Evolutionary conservation across 306 rosid species (phyloP).

Genomic region (Castanopsis chinensis): DNA sequence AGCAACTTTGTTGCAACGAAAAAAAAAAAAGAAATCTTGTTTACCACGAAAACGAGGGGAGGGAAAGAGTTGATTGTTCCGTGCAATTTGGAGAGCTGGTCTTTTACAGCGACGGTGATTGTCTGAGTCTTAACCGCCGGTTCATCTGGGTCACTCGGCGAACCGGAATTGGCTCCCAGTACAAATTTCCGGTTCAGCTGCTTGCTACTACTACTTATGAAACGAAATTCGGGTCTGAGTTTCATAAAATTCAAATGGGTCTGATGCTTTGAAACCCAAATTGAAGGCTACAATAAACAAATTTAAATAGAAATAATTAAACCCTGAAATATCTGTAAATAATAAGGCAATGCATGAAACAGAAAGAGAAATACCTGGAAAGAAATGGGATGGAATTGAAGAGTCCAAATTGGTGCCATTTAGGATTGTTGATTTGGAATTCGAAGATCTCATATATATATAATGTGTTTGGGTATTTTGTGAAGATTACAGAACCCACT

Average conservation of each 20-base stretch:
- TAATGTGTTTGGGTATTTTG: not conserved
- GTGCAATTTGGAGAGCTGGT: conserved; percentile 30
- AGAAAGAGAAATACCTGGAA: conserved; percentile 33
- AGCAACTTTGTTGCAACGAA: not conserved
- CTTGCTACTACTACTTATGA: not conserved
- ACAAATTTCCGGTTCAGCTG: conserved; percentile 4
- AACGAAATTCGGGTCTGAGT: conserved; percentile 20
- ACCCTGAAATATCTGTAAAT: no score
- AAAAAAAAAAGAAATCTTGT: not conserved
- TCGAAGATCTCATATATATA: not conserved
- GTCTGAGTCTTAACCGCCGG: conserved; percentile 12
- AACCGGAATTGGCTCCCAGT: conserved; percentile 30
- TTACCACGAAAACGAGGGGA: conserved; percentile 37
- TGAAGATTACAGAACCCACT: not conserved
- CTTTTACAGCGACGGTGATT: conserved; percentile 9
- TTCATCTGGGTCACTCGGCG: conserved; percentile 13
- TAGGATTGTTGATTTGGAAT: not conserved
- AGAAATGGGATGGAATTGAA: conserved; percentile 33
- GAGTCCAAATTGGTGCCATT: conserved; percentile 56
- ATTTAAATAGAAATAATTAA: not conserved
- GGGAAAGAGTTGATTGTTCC: conserved; percentile 32
- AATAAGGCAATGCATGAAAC: no score
- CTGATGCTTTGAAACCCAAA: conserved; percentile 24
- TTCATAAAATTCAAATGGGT: conserved; percentile 1
- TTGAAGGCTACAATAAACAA: conserved; percentile 24